Evolutionary conservation across 345 rosid genomes (phyloP).

Genomic region (Salix exigua): DNA sequence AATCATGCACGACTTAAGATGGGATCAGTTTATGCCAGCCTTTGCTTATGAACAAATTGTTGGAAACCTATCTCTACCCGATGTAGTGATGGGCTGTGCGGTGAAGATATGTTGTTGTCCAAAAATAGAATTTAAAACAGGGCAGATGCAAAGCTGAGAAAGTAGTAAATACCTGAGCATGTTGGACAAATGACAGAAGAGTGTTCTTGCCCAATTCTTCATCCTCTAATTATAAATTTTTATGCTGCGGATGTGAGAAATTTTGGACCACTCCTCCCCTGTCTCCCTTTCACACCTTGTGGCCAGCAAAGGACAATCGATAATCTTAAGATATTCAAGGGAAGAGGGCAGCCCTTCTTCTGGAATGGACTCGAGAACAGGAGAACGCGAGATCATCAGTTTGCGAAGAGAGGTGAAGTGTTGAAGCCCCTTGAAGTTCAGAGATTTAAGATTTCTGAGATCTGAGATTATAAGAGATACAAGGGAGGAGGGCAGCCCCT

Average conservation of each 20-base stretch:
- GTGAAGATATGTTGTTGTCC: not conserved
- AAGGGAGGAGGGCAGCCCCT: too few relatives aligned
- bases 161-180: not conserved
- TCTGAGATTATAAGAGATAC: too few relatives aligned
- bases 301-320: not conserved
- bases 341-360: not conserved
- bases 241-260: not conserved
- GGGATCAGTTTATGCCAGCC: too few relatives aligned
- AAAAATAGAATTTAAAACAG: not conserved
- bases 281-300: not conserved
- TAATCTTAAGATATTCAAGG: not conserved
- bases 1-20: too few relatives aligned
- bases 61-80: too few relatives aligned
- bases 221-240: not conserved
- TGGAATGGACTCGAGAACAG: not conserved
- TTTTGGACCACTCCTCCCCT: slow-evolving; percentile 6
- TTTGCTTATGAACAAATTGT: too few relatives aligned
- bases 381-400: not conserved
- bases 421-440: not conserved
- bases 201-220: too few relatives aligned
- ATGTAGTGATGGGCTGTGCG: not conserved
- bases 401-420: not conserved
- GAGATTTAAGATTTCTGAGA: not conserved
- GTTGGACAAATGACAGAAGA: too few relatives aligned
- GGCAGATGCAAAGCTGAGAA: not conserved